Conservation (phyloP, 768 basidiomycete genomes). For the Amanita pseudoporphyria region DNA sequence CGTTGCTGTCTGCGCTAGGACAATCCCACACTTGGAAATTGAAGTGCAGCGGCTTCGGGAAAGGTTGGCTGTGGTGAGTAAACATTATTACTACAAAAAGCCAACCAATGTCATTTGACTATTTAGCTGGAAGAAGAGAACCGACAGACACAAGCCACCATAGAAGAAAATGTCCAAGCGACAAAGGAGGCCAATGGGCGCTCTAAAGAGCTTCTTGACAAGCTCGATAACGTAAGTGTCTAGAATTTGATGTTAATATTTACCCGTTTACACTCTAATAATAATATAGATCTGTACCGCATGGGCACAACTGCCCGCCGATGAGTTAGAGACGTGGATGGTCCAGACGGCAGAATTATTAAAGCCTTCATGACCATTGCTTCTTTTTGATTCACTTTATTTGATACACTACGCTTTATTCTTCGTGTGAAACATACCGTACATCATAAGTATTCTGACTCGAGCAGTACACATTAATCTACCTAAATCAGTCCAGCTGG, state of each 20-base stretch:
- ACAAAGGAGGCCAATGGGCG: constrained; percentile 37
- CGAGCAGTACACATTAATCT: no score
- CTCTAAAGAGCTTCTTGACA: constrained; percentile 36
- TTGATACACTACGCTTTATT: no score
- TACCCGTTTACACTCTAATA: neutral
- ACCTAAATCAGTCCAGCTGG: no score
- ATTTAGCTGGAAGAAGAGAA: constrained; percentile 54
- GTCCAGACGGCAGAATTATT: constrained; percentile 36
- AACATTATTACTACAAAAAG: neutral
- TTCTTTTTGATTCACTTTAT: no score
- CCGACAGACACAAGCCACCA: constrained; percentile 30
- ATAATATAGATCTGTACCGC: constrained; percentile 31
- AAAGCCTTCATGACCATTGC: constrained; percentile 16
- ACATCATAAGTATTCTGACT: no score
- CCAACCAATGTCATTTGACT: neutral
- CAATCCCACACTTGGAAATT: constrained; percentile 45
- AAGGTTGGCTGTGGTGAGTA: constrained; percentile 28
- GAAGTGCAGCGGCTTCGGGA: constrained; percentile 30
- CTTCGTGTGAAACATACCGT: no score
- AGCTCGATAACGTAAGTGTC: constrained; percentile 40
- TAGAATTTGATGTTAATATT: neutral
- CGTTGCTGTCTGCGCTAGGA: constrained; percentile 51
- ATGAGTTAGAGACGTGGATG: constrained; percentile 54
- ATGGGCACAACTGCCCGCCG: constrained; percentile 48
- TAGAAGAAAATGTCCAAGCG: constrained; percentile 38